Evolutionary conservation across 768 basidiomycete genomes (phyloP).

Genomic region (Pisolithus tinctorius): DNA sequence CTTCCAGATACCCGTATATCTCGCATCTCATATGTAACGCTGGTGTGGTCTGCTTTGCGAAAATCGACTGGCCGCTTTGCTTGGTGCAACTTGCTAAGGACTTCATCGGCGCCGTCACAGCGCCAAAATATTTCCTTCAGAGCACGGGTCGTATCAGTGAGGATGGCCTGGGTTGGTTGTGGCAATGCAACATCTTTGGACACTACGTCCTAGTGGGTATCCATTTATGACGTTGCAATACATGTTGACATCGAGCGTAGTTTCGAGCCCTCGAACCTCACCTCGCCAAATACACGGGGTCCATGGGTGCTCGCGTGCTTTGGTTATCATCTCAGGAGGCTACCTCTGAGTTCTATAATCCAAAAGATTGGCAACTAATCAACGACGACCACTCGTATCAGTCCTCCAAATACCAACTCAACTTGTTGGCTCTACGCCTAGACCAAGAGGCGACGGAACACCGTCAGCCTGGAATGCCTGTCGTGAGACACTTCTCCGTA

Average conservation of each 20-base stretch:
- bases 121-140: conserved; percentile 55
- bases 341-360: conserved; percentile 44
- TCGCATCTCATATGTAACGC: conserved; percentile 81
- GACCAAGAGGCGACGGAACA: conserved; percentile 36
- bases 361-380: conserved; percentile 67
- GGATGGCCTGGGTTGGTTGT: conserved; percentile 73
- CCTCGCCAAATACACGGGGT: conserved; percentile 39
- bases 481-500: conserved; percentile 47
- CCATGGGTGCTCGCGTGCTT: conserved; percentile 51
- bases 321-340: conserved; percentile 78
- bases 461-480: conserved; percentile 8
- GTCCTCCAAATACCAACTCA: conserved; percentile 69
- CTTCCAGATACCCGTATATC: conserved; percentile 64
- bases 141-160: conserved; percentile 48
- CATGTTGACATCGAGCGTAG: conserved; percentile 31
- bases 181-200: conserved; percentile 82
- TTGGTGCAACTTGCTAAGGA: conserved; percentile 41
- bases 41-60: conserved; percentile 54
- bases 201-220: conserved; percentile 69
- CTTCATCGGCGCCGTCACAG: conserved; percentile 42
- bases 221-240: background rate
- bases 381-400: conserved; percentile 61
- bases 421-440: conserved; percentile 53
- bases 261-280: conserved; percentile 53
- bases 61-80: conserved; percentile 44